A percentile compares a stretch with the other conserved stretches of the same genome.
Conservation (phyloP, 768 basidiomycete species). For the Phallus indusiatus region DNA sequence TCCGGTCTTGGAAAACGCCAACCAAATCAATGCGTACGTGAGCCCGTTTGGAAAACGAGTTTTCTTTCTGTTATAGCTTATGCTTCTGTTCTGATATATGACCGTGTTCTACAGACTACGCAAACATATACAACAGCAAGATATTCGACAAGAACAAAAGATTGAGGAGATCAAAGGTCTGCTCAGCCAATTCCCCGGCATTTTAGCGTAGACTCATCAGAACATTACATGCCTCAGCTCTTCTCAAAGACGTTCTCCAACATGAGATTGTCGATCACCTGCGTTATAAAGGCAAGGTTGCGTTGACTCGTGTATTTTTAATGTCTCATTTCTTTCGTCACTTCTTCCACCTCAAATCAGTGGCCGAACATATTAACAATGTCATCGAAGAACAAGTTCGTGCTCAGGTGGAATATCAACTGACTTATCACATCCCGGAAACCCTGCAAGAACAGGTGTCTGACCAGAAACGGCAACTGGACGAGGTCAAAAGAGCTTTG, state of each 20-base stretch:
- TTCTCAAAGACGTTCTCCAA: slow-evolving; percentile 37
- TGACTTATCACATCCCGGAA: slow-evolving; percentile 38
- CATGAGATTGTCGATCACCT: slow-evolving; percentile 36
- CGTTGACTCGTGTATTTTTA: too few species aligned
- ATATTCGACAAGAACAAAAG: slow-evolving; percentile 33
- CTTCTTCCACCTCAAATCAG: slow-evolving; percentile 15
- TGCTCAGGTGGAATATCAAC: slow-evolving; percentile 38
- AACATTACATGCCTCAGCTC: slow-evolving; percentile 22
- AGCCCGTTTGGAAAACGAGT: neutral
- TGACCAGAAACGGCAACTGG: slow-evolving; percentile 35
- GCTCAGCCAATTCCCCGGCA: slow-evolving; percentile 6
- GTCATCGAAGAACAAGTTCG: slow-evolving; percentile 43
- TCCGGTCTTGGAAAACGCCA: slow-evolving; percentile 28
- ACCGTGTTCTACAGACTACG: slow-evolving; percentile 29
- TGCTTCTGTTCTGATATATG: neutral
- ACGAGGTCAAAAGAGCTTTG: slow-evolving; percentile 35
- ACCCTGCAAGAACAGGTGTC: slow-evolving; percentile 40
- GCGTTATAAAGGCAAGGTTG: slow-evolving; percentile 32
- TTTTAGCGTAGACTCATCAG: neutral
- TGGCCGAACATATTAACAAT: slow-evolving; percentile 36
- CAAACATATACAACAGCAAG: slow-evolving; percentile 33
- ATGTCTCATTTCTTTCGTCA: neutral
- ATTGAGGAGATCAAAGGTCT: slow-evolving; percentile 42
- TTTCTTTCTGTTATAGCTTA: neutral
- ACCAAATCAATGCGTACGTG: slow-evolving; percentile 34